Evolutionary conservation across 139 green algal genomes (phyloP), one percentile per base, ranked within the genome.

Genomic region (Haematococcus lacustris): DNA sequence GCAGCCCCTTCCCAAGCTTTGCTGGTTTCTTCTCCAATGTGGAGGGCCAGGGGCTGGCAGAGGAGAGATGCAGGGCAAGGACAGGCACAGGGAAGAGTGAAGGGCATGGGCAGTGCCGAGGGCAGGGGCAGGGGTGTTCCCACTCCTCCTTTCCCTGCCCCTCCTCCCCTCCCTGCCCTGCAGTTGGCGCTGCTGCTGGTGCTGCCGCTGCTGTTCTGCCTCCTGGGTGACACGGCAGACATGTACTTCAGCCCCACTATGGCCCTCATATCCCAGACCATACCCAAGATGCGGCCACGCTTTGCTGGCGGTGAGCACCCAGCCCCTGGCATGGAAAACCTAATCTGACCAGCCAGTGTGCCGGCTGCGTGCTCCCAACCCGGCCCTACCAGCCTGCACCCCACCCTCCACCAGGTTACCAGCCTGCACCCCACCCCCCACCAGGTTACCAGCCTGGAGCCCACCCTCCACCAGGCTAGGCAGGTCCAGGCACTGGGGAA

Each of bases 171-270:
- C 26, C 25, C 33, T 38, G 13, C 6, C 9, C 0, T 74, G 47
- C 79, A 88, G 82, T n/a, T 80, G 37, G 2, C 71, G 0, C 77
- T 89, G 35, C 66, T 87, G 39, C 51, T 75, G 1, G 53, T 91
- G 34, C 77, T 97, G 25, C 76, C 80, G 3, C 51, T 88, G 63
- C 66, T 83, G 7, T 97, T 97, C 77, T 84, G 75, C 17, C 69
- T 92, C 17, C 86, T 97, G 69, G 88, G 83, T 3, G 86, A 88
- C 66, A 92, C 91, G 2, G 88, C 92, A 30, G 91, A 96, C 71
- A 74, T 91, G 32, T 96, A 92, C 77, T 95, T 97, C 76, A 86
- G 78, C 0, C 87, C 87, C 64, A 92, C 90, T 51, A 86, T 96
- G 66, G 87, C 89, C 1, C 84, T 93, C 73, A 79, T 94, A 37